Percentiles rank a stretch among this genome's conserved stretches.
Conservation (phyloP, 2,329 filamentous ascomycete species). For the Fusarium duplospermum region DNA sequence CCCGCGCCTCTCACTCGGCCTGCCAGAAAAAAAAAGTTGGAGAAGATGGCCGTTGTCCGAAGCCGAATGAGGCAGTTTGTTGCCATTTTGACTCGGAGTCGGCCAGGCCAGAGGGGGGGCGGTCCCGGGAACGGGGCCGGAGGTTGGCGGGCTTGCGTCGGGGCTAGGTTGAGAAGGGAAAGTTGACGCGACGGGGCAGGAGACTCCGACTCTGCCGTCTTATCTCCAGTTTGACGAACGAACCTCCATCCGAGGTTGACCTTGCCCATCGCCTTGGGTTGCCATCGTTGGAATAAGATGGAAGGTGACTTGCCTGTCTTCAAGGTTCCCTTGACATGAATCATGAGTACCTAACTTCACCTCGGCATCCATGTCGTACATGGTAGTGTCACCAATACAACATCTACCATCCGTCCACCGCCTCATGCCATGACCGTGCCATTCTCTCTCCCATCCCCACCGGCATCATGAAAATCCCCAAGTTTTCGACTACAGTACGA, state of each 20-base stretch:
- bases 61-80: not conserved
- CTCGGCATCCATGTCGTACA: not conserved
- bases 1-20: slow-evolving; percentile 4
- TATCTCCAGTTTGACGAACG: slow-evolving; percentile 1
- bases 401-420: not conserved
- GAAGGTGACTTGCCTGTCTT: not conserved
- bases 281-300: not conserved
- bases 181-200: slow-evolving; percentile 29
- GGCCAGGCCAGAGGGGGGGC: not conserved
- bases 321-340: not conserved
- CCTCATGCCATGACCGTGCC: not conserved
- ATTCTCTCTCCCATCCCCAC: not conserved
- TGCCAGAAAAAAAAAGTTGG: slow-evolving; percentile 5
- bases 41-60: not conserved
- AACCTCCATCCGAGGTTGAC: not conserved
- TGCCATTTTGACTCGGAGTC: not conserved
- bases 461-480: not conserved
- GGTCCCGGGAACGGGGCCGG: slow-evolving; percentile 6
- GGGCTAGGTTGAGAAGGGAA: slow-evolving; percentile 38
- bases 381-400: not conserved
- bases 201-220: slow-evolving; percentile 6
- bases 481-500: not conserved
- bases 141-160: slow-evolving; percentile 13
- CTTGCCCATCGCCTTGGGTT: not conserved
- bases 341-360: not conserved